These are phyloP conservation scores for Cladosporium sp. DNA, from an alignment of 2,329 filamentous ascomycete genomes.

Conservation along the genomic window DNA sequence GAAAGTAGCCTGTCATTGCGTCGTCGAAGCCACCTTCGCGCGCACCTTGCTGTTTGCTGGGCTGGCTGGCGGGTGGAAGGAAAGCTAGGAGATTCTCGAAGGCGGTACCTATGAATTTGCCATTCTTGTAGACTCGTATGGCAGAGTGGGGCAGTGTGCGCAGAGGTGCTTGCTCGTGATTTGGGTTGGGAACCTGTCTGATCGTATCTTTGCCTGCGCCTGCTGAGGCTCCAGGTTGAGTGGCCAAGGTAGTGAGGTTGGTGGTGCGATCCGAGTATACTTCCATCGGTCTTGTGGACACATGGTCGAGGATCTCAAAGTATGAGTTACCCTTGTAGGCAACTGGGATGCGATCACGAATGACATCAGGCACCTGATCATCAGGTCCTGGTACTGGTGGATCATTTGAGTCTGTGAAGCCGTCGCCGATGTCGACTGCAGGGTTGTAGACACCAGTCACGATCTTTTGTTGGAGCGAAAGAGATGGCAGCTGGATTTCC, in stretches of 20 bases:
- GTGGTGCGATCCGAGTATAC: constrained; percentile 55
- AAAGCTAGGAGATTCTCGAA: constrained; percentile 89
- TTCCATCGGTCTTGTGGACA: constrained; percentile 83
- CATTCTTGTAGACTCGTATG: constrained; percentile 93
- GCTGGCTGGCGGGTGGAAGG: constrained; percentile 82
- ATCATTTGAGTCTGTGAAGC: constrained; percentile 44
- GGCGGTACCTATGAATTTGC: constrained; percentile 78
- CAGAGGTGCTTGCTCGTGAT: constrained; percentile 72
- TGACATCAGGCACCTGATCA: constrained; percentile 68
- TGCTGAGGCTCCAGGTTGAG: constrained; percentile 42
- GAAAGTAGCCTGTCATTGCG: constrained; percentile 93
- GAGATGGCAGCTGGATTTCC: constrained; percentile 85
- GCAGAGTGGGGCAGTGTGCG: constrained; percentile 83
- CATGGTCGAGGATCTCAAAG: constrained; percentile 91
- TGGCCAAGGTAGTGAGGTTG: constrained; percentile 64
- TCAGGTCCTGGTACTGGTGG: constrained; percentile 42
- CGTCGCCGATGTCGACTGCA: constrained; percentile 68
- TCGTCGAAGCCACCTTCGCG: constrained; percentile 82
- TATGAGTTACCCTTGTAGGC: constrained; percentile 91
- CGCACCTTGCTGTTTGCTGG: constrained; percentile 70
- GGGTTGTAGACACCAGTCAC: constrained; percentile 87
- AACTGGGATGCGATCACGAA: constrained; percentile 93
- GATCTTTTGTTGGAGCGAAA: constrained; percentile 83
- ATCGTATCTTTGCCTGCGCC: constrained; percentile 43
- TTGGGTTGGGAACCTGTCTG: constrained; percentile 67